Conservation (phyloP, 2,329 filamentous ascomycete species). For the Botrytis hyacinthi region DNA sequence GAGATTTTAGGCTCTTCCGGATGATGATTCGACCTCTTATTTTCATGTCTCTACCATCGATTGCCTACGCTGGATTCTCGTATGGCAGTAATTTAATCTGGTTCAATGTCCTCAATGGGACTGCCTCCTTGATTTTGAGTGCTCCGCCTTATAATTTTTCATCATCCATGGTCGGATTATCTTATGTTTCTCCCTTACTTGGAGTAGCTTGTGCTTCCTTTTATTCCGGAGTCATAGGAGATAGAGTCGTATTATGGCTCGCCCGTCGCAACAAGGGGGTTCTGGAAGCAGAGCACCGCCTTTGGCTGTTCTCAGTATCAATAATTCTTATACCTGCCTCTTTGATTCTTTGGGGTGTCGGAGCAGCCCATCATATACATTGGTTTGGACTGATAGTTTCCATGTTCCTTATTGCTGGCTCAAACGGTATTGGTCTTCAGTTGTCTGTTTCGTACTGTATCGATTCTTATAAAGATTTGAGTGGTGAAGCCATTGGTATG, state of each 20-base stretch:
- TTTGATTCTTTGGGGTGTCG: constrained; percentile 51
- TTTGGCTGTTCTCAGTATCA: constrained; percentile 39
- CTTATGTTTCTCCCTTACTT: constrained; percentile 38
- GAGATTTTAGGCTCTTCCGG: constrained; percentile 36
- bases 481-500: constrained; percentile 46
- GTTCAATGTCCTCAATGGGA: constrained; percentile 42
- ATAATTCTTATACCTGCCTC: constrained; percentile 45
- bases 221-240: constrained; percentile 36
- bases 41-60: constrained; percentile 39
- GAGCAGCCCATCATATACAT: constrained; percentile 48
- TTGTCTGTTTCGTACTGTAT: constrained; percentile 46
- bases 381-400: constrained; percentile 48
- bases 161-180: constrained; percentile 38
- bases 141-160: constrained; percentile 40
- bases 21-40: constrained; percentile 35
- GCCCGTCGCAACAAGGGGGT: constrained; percentile 45
- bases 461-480: constrained; percentile 48
- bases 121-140: constrained; percentile 38
- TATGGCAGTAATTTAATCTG: constrained; percentile 41
- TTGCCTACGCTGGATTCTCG: constrained; percentile 40
- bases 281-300: constrained; percentile 37
- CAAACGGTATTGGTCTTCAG: constrained; percentile 46
- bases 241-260: constrained; percentile 39
- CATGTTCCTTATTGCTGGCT: constrained; percentile 47
- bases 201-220: constrained; percentile 35